These are phyloP conservation scores for Rhizomucor pusillus DNA, from an alignment of 371 early-diverging fungal species.

Conservation along the genomic window DNA sequence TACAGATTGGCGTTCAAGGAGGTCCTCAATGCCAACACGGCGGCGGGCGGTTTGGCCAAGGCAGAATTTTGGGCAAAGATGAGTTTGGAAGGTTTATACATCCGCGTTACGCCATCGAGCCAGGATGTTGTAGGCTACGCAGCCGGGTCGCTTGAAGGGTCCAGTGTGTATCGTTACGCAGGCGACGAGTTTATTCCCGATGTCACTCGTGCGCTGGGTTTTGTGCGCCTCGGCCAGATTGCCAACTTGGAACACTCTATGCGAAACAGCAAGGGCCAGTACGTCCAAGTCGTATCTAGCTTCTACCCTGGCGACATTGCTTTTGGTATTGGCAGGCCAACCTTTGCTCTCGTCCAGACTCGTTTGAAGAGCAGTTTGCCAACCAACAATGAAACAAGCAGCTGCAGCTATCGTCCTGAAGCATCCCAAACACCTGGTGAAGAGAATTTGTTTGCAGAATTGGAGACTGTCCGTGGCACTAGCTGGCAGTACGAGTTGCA, in stretches of 20 bases:
- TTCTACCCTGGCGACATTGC: conserved; percentile 46
- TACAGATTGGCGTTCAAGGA: conserved; percentile 29
- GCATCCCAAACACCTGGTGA: neutral
- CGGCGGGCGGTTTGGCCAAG: conserved; percentile 8
- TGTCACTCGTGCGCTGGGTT: too few species aligned
- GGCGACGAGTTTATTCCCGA: conserved; percentile 44
- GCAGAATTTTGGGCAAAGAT: conserved; percentile 63
- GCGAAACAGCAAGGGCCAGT: conserved; percentile 36
- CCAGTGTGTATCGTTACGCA: conserved; percentile 51
- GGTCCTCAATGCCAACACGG: conserved; percentile 3
- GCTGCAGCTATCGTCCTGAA: neutral
- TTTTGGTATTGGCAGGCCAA: conserved; percentile 16
- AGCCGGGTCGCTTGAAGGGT: conserved; percentile 47
- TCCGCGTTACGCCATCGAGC: conserved; percentile 46
- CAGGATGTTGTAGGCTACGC: conserved; percentile 39
- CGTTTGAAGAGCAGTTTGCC: conserved; percentile 13
- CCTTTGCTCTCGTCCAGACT: conserved; percentile 46
- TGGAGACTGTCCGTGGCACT: conserved; percentile 27
- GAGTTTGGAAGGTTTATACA: conserved; percentile 55
- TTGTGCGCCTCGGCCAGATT: conserved; percentile 45
- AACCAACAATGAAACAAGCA: neutral
- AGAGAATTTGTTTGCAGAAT: conserved; percentile 33
- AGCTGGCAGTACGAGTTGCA: conserved; percentile 53
- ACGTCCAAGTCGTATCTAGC: conserved; percentile 39
- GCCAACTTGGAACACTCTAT: conserved; percentile 40